These are phyloP conservation scores for Botryotinia globosa DNA, from an alignment of 2,329 filamentous ascomycete species.

Conservation along the genomic window DNA sequence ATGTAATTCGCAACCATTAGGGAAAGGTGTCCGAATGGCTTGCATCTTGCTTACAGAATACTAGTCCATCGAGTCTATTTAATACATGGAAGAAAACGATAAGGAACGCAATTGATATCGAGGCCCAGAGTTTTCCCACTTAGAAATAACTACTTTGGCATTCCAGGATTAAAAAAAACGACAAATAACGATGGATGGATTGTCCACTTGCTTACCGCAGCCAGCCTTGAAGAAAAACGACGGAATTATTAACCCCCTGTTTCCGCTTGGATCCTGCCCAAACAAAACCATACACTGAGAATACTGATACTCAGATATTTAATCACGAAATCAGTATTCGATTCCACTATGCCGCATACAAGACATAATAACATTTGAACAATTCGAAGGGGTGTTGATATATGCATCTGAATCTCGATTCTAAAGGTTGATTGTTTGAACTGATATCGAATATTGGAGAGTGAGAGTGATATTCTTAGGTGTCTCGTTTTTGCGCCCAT, in stretches of 20 bases:
- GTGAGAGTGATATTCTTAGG: neutral
- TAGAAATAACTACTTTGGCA: neutral
- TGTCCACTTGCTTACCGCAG: neutral
- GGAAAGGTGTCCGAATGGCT: neutral
- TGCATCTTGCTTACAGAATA: conserved; percentile 1
- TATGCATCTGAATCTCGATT: neutral
- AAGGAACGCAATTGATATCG: conserved; percentile 1
- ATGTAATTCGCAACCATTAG: neutral
- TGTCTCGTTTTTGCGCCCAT: neutral
- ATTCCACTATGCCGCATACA: neutral
- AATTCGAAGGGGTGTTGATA: neutral
- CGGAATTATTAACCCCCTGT: neutral
- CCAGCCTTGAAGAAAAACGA: neutral
- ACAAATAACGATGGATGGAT: neutral
- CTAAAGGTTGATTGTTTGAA: neutral
- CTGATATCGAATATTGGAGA: neutral
- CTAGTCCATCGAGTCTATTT: neutral
- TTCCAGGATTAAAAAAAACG: neutral
- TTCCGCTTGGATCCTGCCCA: neutral
- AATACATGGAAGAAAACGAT: neutral
- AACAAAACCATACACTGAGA: neutral
- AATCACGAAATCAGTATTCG: neutral
- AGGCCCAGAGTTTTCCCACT: neutral
- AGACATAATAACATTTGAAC: neutral
- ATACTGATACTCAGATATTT: neutral